Conservation (phyloP, 108 stramenopile species). For the Mediolabrus comicus region DNA sequence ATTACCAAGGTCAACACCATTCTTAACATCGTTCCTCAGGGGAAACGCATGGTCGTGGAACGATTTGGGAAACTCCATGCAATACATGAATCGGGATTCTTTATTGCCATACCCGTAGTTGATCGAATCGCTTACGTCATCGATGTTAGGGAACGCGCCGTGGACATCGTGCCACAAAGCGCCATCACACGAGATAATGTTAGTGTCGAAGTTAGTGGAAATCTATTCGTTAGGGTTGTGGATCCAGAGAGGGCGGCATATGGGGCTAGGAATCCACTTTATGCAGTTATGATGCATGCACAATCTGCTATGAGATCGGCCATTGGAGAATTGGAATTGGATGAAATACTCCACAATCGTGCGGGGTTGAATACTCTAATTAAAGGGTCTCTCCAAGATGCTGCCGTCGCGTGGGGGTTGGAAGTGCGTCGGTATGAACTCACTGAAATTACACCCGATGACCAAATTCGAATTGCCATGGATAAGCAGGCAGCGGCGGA, state of each 20-base stretch:
- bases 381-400: slow-evolving; percentile 89
- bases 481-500: slow-evolving; percentile 99
- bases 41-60: slow-evolving; percentile 92
- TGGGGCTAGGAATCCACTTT: slow-evolving; percentile 94
- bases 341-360: slow-evolving; percentile 97
- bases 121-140: slow-evolving; percentile 94
- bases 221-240: slow-evolving; percentile 94
- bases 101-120: slow-evolving; percentile 91
- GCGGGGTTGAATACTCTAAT: slow-evolving; percentile 89
- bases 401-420: slow-evolving; percentile 95
- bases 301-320: slow-evolving; percentile 98
- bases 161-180: slow-evolving; percentile 90
- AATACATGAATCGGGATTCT: slow-evolving; percentile 90
- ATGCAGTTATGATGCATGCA: slow-evolving; percentile 95
- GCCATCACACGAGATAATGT: slow-evolving; percentile 99
- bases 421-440: slow-evolving; percentile 95
- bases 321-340: slow-evolving; percentile 98
- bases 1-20: slow-evolving; percentile 83
- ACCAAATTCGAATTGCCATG: slow-evolving; percentile 95
- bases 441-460: slow-evolving; percentile 96
- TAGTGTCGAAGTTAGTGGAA: slow-evolving; percentile 94
- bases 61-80: slow-evolving; percentile 88
- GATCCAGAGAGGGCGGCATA: slow-evolving; percentile 92
- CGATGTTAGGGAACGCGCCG: slow-evolving; percentile 92
- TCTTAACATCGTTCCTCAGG: slow-evolving; percentile 93